Percentiles rank a stretch among this genome's conserved stretches.
These are phyloP conservation scores for Creolimax fragrantissima DNA, from an alignment of 78 protist genomes.

Conservation along the genomic window DNA sequence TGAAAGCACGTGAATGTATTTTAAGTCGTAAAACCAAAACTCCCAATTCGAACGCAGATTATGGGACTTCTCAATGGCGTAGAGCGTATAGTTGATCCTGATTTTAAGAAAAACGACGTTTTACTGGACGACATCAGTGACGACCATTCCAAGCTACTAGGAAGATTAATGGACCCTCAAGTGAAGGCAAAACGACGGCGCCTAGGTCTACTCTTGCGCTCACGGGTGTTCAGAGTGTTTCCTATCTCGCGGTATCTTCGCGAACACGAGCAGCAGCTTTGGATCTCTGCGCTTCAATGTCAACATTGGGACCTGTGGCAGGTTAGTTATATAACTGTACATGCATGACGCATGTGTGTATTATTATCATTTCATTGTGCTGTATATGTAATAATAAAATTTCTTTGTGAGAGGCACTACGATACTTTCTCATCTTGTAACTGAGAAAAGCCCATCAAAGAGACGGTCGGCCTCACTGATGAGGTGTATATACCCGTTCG, in stretches of 20 bases:
- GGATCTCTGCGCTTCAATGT: slow-evolving; percentile 3
- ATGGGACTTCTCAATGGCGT: slow-evolving; percentile 8
- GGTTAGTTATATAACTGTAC: too few relatives aligned
- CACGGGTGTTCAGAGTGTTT: not conserved
- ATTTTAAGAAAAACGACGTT: not conserved
- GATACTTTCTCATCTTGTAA: too few relatives aligned
- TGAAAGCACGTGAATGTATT: not conserved
- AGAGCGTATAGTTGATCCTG: slow-evolving; percentile 3
- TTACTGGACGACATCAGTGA: not conserved
- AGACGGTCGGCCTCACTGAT: too few relatives aligned
- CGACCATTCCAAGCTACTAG: not conserved
- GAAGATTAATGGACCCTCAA: slow-evolving; percentile 1
- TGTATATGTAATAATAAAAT: too few relatives aligned
- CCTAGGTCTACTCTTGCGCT: slow-evolving; percentile 18
- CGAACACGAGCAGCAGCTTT: slow-evolving; percentile 30
- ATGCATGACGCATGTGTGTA: too few relatives aligned
- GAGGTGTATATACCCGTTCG: too few relatives aligned
- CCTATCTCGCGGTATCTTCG: slow-evolving; percentile 5
- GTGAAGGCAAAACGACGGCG: not conserved
- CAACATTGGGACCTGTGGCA: slow-evolving; percentile 12
- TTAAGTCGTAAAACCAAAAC: not conserved
- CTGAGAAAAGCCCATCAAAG: too few relatives aligned
- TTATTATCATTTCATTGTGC: too few relatives aligned
- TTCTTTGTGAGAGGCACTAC: too few relatives aligned
- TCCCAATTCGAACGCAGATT: not conserved